phyloP scores from a whole-genome alignment of 495 filamentous ascomycete species.

The Penicillium soppii region DNA sequence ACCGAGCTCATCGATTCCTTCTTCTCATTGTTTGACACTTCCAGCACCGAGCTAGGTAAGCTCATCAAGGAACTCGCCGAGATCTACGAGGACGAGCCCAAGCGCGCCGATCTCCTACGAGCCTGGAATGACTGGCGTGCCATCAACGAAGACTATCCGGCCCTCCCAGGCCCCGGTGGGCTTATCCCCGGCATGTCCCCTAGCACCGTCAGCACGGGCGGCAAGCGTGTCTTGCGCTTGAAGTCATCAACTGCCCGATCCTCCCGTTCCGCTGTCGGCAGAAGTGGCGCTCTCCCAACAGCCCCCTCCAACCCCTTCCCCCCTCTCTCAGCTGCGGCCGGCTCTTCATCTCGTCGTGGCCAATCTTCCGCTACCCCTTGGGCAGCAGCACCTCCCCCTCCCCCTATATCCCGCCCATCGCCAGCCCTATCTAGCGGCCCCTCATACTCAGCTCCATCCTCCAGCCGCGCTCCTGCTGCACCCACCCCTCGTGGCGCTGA shows the following conservation, averaged over 20 bases:
- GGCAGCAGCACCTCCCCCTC: constrained; percentile 36
- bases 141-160: constrained; percentile 94
- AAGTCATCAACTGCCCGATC: constrained; percentile 79
- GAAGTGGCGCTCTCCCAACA: constrained; percentile 35
- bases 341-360: constrained; percentile 30
- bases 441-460: constrained; percentile 21
- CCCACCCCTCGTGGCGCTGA: constrained; percentile 14
- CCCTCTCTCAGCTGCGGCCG: constrained; percentile 42
- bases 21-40: constrained; percentile 78
- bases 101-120: constrained; percentile 67
- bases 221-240: constrained; percentile 64
- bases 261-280: constrained; percentile 58
- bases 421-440: constrained; percentile 26
- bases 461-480: constrained; percentile 6
- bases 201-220: constrained; percentile 35
- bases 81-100: constrained; percentile 79
- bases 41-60: constrained; percentile 76
- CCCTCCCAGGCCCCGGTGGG: constrained; percentile 71
- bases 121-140: constrained; percentile 95
- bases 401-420: constrained; percentile 30
- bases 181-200: constrained; percentile 50
- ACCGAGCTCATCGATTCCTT: constrained; percentile 78
- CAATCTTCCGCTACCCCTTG: constrained; percentile 44
- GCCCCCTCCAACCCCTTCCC: constrained; percentile 47
- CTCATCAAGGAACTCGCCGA: constrained; percentile 91